Percentiles rank a stretch among this genome's conserved stretches.
Conservation (phyloP, 441 rosid genomes). For the Pelargonium australe region DNA sequence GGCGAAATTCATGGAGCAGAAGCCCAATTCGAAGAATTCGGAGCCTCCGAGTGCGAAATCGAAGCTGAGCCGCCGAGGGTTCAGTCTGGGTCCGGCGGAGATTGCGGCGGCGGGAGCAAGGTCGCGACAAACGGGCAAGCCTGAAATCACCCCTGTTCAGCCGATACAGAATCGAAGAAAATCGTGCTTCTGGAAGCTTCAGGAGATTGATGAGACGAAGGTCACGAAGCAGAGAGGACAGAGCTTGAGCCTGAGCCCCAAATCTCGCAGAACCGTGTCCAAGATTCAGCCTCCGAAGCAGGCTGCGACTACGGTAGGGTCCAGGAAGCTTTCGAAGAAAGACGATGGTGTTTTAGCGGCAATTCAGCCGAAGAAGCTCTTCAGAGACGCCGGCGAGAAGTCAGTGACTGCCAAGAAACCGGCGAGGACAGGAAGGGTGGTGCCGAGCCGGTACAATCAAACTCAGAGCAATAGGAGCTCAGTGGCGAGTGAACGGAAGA, state of each 20-base stretch:
- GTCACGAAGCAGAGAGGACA: conserved; percentile 56
- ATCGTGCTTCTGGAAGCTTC: conserved; percentile 82
- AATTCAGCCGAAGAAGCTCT: conserved; percentile 76
- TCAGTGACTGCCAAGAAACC: conserved; percentile 43
- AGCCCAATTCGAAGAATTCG: conserved; percentile 29
- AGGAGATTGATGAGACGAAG: conserved; percentile 63
- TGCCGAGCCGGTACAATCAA: conserved; percentile 71
- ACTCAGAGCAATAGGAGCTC: conserved; percentile 26
- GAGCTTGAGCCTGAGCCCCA: conserved; percentile 68
- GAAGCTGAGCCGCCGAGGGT: conserved; percentile 52
- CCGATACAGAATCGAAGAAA: conserved; percentile 64
- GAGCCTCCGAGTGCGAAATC: conserved; percentile 34
- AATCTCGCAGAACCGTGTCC: conserved; percentile 45
- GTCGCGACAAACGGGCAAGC: conserved; percentile 35
- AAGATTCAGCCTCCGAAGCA: conserved; percentile 46
- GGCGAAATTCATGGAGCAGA: conserved; percentile 75
- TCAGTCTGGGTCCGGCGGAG: conserved; percentile 82
- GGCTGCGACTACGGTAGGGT: conserved; percentile 58
- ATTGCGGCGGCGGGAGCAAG: conserved; percentile 39
- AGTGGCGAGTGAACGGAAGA: conserved; percentile 46
- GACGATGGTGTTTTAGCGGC: conserved; percentile 45
- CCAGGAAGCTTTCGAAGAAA: conserved; percentile 56
- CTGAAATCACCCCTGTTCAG: conserved; percentile 50
- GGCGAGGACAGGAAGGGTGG: conserved; percentile 57
- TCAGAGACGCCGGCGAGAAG: conserved; percentile 63